Evolutionary conservation across 371 early-diverging fungal genomes (phyloP), one percentile per base, ranked within the genome.

Genomic region (Dichotomocladium elegans): DNA sequence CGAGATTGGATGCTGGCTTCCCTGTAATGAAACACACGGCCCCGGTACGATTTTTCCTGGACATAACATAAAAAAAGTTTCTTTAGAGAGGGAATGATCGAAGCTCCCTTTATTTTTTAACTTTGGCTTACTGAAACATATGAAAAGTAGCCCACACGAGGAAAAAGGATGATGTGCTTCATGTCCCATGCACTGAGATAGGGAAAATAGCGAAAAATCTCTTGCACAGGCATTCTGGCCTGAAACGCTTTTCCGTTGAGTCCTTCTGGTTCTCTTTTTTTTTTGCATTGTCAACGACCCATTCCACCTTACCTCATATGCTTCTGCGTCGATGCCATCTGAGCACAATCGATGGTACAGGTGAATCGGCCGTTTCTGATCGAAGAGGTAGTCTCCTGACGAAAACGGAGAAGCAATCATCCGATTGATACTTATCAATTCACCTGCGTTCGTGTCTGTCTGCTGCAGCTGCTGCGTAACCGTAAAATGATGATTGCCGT

Each of bases 121-220:
- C n/a, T n/a, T n/a, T n/a, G n/a, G 28, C 51, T 51, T 42, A 41
- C 52, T 17, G 72, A 72, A 58, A 71, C 75, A 49, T 68, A 76
- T 12, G 78, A 77, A 59, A 82, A 80, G 47, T 79, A 82, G 7
- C 71, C 64, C n/a, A 68, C 64, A 1, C 63, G 31, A 9, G 83
- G 83, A 51, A 77, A 73, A 6, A 82, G 54, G 8, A 77, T 61
- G 14, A 82, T 57, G 8, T 74, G 64, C 43, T 70, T 68, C 83
- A 80, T 82, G 24, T 76, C 69, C 83, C 83, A 82, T 11, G 66
- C 76, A 21, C 80, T 63, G 3, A 82, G 47, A 47, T 66, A 72
- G 3, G 78, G 73, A 24, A 79, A 61, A 43, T 73, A 82, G 9
- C 68, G 64, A 41, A 61, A 65, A 4, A 70, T 62, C 22, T 64